Base-by-base conservation (phyloP, 2,329 filamentous ascomycete genomes). In the Keithomyces neogunnii region DNA sequence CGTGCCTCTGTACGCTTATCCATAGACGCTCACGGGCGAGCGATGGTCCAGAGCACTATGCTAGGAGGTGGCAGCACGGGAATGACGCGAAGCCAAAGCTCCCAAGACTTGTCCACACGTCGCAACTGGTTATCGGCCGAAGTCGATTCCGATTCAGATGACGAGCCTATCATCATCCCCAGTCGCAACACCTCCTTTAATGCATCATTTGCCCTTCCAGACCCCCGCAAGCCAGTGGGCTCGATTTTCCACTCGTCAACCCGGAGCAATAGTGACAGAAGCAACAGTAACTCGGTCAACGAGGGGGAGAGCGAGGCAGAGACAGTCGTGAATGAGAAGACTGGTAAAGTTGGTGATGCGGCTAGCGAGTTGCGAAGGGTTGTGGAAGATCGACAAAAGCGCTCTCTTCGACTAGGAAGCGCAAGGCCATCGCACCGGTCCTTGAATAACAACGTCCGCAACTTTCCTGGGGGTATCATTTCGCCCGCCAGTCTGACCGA, bases 121-220 rank as follows among this genome's bases (percentile, higher is more conserved):
- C 58, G 66, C 47, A 68, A 66, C 39, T 75, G 71, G 68, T 71
- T 72, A 11, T 75, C 73, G 4, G 75, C 75, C 0, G 73, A 77
- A 29, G 75, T 76, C 45, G 75, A 75, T 2, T 82, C 79, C 1
- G 83, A 80, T 0, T 75, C 75, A 3, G 82, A 85, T 55, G 81
- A 85, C 50, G 82, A 85, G 51, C 80, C 79, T 10, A 84, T 85
- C 54, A 74, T 84, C 47, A 80, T 85, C 39, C 81, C 81, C 32
- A 84, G 80, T 61, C 73, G 80, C 43, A 79, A 74, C 54, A 71
- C 71, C 3, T 71, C 68, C 1, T 84, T 84, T 51, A 64, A 63
- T 45, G 61, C 68, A 13, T 84, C 81, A 0, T 84, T 83, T 62
- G 76, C 73, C 2, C 64, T 81, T 6, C 78, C 78, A 0, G 76